A percentile compares a stretch with the other conserved stretches of the same genome.
Evolutionary conservation across 2,329 filamentous ascomycete species (phyloP).

Genomic region (Colletotrichum euphorbiae): DNA sequence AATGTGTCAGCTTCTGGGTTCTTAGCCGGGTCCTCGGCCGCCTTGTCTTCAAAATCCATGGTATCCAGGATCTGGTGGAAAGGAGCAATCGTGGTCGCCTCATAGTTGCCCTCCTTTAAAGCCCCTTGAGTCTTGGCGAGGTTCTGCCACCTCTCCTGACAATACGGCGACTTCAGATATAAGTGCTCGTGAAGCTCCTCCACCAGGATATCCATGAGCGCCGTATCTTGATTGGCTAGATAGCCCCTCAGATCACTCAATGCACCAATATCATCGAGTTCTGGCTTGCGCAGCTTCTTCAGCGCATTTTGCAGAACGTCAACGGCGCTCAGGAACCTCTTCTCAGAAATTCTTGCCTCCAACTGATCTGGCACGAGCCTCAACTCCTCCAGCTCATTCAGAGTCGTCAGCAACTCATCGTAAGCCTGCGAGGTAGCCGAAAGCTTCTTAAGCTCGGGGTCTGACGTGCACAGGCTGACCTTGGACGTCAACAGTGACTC

Average conservation of each 20-base stretch:
- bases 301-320: slow-evolving; percentile 91
- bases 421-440: slow-evolving; percentile 90
- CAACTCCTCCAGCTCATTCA: slow-evolving; percentile 88
- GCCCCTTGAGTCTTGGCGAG: slow-evolving; percentile 76
- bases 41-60: slow-evolving; percentile 68
- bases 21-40: slow-evolving; percentile 88
- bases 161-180: slow-evolving; percentile 97
- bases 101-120: slow-evolving; percentile 61
- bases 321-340: slow-evolving; percentile 92
- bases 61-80: slow-evolving; percentile 71
- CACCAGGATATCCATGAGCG: slow-evolving; percentile 93
- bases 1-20: slow-evolving; percentile 98
- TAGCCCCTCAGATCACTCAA: slow-evolving; percentile 88
- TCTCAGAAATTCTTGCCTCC: slow-evolving; percentile 95
- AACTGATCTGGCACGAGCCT: slow-evolving; percentile 91
- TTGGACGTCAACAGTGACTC: slow-evolving; percentile 86
- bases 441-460: slow-evolving; percentile 91
- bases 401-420: slow-evolving; percentile 85
- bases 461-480: slow-evolving; percentile 82
- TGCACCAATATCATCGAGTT: slow-evolving; percentile 91
- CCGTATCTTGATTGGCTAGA: slow-evolving; percentile 90
- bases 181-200: slow-evolving; percentile 97
- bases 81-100: slow-evolving; percentile 59
- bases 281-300: slow-evolving; percentile 84
- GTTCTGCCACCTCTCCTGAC: slow-evolving; percentile 93